Evolutionary conservation across 1,139 yeast genomes (phyloP).

Genomic region (Protomyces inouyei): DNA sequence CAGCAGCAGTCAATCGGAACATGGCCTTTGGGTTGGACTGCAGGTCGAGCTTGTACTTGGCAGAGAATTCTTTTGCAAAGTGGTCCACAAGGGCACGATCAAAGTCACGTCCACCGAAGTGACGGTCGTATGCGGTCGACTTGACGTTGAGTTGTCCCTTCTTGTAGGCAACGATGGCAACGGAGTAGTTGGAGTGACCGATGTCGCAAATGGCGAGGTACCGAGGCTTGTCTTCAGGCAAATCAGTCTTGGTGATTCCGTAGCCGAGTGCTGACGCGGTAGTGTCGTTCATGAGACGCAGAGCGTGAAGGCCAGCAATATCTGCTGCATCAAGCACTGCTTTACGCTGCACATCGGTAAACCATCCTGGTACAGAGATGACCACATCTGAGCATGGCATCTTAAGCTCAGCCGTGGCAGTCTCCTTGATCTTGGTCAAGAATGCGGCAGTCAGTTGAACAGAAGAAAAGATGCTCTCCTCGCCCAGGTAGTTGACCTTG

Average conservation of each 20-base stretch:
- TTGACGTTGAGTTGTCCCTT: conserved; percentile 92
- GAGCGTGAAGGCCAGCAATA: conserved; percentile 96
- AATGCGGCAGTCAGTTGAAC: conserved; percentile 93
- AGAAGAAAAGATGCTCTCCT: conserved; percentile 72
- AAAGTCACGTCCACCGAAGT: conserved; percentile 97
- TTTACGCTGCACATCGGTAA: conserved; percentile 93
- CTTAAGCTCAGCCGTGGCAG: conserved; percentile 76
- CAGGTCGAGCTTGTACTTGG: conserved; percentile 89
- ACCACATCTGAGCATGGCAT: conserved; percentile 75
- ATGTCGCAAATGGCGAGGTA: conserved; percentile 90
- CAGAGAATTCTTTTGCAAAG: conserved; percentile 85
- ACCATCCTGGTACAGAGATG: conserved; percentile 95
- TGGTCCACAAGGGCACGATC: conserved; percentile 91
- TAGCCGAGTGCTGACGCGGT: conserved; percentile 99
- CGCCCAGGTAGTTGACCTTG: conserved; percentile 78
- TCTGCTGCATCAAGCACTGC: conserved; percentile 93
- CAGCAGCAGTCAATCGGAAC: conserved; percentile 83
- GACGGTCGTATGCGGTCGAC: conserved; percentile 89
- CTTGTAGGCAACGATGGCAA: conserved; percentile 83
- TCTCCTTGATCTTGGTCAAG: conserved; percentile 81
- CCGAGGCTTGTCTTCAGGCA: conserved; percentile 87
- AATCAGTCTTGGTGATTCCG: conserved; percentile 95
- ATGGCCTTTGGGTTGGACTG: conserved; percentile 88
- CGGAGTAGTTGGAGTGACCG: conserved; percentile 94
- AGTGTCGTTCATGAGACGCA: conserved; percentile 91